Percentiles rank a stretch among this genome's conserved stretches.
These are phyloP conservation scores for Sergeia podlipaevii DNA, from an alignment of 208 protist species.

Conservation along the genomic window DNA sequence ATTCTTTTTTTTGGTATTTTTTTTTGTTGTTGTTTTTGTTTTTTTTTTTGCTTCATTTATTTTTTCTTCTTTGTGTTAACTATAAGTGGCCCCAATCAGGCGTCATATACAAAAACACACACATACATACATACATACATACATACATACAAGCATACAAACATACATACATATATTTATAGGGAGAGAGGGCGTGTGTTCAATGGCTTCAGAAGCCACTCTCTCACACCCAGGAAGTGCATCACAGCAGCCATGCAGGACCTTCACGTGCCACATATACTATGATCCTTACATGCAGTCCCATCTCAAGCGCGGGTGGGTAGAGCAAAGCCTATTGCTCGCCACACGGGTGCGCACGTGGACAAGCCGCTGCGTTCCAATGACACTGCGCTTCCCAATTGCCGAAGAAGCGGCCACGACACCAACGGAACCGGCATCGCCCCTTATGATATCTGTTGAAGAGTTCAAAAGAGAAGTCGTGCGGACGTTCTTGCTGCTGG, in stretches of 20 bases:
- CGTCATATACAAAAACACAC: not conserved
- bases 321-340: slow-evolving; percentile 4
- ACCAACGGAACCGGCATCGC: not conserved
- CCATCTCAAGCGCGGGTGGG: slow-evolving; percentile 14
- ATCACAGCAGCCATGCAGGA: not conserved
- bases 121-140: not conserved
- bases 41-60: slow-evolving; percentile 5
- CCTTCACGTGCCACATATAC: not conserved
- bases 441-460: not conserved
- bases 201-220: not conserved
- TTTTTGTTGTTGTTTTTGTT: slow-evolving; percentile 6
- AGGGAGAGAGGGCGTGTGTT: not conserved
- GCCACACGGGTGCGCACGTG: slow-evolving; percentile 9
- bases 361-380: not conserved
- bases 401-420: no score
- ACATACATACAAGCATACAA: slow-evolving; percentile 10
- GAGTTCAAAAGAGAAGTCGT: not conserved
- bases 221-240: not conserved
- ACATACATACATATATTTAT: slow-evolving; percentile 20
- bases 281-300: slow-evolving; percentile 9
- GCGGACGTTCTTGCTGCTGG: not conserved
- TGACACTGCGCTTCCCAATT: not conserved
- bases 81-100: not conserved
- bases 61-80: not conserved
- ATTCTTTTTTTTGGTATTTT: not conserved